Conservation (phyloP, 2,329 filamentous ascomycete genomes). For the Aureobasidium vineae region DNA sequence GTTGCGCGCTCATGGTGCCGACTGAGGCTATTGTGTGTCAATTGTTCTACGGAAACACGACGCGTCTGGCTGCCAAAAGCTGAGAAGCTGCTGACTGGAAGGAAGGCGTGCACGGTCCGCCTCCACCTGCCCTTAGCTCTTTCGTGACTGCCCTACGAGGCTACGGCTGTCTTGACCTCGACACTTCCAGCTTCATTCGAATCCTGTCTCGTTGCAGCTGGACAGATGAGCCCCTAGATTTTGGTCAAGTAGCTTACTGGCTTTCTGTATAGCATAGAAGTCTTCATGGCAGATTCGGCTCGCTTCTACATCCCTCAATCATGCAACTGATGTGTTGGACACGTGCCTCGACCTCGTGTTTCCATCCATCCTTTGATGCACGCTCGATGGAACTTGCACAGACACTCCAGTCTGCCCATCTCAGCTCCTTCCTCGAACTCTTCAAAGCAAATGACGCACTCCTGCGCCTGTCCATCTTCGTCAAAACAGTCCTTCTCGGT, state of each 20-base stretch:
- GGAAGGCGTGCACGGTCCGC: constrained; percentile 18
- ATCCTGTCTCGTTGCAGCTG: neutral
- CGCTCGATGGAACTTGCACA: constrained; percentile 62
- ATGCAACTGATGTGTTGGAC: constrained; percentile 58
- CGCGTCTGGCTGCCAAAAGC: constrained; percentile 6
- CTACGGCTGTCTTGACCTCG: neutral
- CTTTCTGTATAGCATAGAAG: neutral
- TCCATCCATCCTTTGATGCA: constrained; percentile 63
- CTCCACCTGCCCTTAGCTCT: constrained; percentile 3
- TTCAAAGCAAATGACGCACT: constrained; percentile 65
- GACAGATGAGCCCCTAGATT: no score
- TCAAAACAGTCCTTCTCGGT: constrained; percentile 63
- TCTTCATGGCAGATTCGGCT: neutral
- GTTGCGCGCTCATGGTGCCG: constrained; percentile 20
- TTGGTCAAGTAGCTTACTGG: neutral
- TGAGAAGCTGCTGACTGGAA: constrained; percentile 15
- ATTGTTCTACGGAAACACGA: neutral
- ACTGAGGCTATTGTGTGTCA: neutral
- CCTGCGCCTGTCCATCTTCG: constrained; percentile 52
- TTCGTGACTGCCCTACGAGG: neutral
- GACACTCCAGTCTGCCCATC: constrained; percentile 60
- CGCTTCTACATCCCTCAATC: constrained; percentile 31
- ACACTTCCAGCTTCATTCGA: neutral
- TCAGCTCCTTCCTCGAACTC: constrained; percentile 61
- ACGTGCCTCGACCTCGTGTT: constrained; percentile 54